Percentiles rank a stretch among this genome's conserved stretches.
phyloP scores from a whole-genome alignment of 2,329 filamentous ascomycete species.

The Hypoxylon sp. region DNA sequence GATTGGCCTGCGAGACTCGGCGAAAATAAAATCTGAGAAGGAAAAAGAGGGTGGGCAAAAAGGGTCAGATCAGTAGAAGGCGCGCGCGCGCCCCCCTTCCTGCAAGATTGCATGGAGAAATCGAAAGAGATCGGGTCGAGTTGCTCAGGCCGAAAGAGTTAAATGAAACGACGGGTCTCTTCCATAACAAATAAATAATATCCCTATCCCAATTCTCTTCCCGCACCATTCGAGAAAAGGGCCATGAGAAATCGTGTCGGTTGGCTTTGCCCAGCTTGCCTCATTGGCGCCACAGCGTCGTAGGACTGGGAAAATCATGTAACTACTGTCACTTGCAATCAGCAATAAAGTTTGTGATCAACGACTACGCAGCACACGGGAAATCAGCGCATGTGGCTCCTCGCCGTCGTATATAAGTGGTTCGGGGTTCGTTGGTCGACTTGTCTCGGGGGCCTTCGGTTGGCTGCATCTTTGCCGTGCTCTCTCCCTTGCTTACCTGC shows the following conservation, averaged over 20 bases:
- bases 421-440: constrained; percentile 26
- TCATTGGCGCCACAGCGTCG: constrained; percentile 16
- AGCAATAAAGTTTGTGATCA: constrained; percentile 15
- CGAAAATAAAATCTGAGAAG: constrained; percentile 24
- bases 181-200: too few relatives aligned
- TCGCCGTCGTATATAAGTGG: constrained; percentile 20
- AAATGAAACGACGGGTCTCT: constrained; percentile 44
- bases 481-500: constrained; percentile 26
- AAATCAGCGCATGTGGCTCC: constrained; percentile 22
- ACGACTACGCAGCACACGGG: constrained; percentile 14
- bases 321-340: constrained; percentile 8
- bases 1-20: constrained; percentile 41
- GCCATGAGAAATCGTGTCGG: background rate
- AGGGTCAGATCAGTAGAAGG: constrained; percentile 26
- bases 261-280: constrained; percentile 20
- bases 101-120: constrained; percentile 45
- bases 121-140: constrained; percentile 44
- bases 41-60: background rate
- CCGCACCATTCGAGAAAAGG: background rate
- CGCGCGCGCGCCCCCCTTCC: constrained; percentile 33
- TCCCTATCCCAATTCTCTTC: constrained; percentile 5
- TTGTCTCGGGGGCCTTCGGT: constrained; percentile 36
- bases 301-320: constrained; percentile 9
- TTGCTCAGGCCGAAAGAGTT: constrained; percentile 43
- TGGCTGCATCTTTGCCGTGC: constrained; percentile 41